Conservation (phyloP, 441 rosid species). For the Codiaeum variegatum region DNA sequence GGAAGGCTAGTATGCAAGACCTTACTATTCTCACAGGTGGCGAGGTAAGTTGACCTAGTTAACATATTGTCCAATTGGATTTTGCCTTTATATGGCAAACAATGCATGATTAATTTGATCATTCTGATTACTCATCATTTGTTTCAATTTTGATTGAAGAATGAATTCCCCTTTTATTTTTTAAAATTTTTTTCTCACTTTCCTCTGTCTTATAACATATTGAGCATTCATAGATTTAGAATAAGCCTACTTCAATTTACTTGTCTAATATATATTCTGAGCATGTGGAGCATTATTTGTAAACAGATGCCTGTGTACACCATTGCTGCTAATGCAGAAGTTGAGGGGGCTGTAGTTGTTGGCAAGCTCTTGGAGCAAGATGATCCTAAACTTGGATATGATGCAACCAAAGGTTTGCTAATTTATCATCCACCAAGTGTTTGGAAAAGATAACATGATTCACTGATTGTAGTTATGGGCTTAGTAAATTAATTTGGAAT, state of each 20-base stretch:
- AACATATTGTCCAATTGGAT: neutral
- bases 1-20: constrained; percentile 71
- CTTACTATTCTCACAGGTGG: constrained; percentile 79
- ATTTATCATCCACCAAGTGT: neutral
- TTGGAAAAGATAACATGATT: neutral
- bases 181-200: neutral
- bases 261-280: neutral
- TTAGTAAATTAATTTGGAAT: neutral
- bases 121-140: neutral
- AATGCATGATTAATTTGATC: neutral
- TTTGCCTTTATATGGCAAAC: neutral
- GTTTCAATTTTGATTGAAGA: neutral
- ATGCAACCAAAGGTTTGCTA: constrained; percentile 75
- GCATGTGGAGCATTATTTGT: neutral
- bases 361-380: constrained; percentile 88
- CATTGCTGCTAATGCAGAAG: constrained; percentile 82
- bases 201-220: neutral
- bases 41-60: constrained; percentile 36
- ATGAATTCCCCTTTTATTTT: neutral
- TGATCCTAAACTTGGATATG: constrained; percentile 69
- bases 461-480: neutral
- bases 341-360: constrained; percentile 82
- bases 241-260: neutral
- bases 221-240: neutral
- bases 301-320: constrained; percentile 58